Conservation (phyloP, 331 rosid genomes). For the Quercus lobata region DNA sequence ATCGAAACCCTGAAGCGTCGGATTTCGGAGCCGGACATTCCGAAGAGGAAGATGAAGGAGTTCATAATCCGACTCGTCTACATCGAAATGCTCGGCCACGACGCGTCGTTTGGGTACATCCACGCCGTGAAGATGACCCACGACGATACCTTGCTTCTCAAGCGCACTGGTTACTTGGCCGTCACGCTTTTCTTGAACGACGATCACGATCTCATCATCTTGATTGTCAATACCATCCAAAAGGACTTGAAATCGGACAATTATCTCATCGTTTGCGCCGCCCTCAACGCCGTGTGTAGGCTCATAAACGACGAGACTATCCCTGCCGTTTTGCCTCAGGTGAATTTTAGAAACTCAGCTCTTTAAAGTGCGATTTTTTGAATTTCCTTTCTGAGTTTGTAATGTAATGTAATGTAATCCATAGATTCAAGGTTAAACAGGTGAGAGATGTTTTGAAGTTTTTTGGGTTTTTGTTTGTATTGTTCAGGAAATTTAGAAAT, state of each 20-base stretch:
- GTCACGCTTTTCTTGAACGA: constrained; percentile 76
- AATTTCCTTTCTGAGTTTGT: no score
- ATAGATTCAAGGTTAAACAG: no score
- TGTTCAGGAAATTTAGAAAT: no score
- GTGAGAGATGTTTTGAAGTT: no score
- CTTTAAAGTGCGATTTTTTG: no score
- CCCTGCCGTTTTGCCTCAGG: constrained; percentile 85
- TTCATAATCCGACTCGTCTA: constrained; percentile 77
- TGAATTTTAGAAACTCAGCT: neutral
- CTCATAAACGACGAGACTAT: constrained; percentile 86
- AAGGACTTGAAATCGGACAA: constrained; percentile 79
- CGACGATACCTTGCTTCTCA: constrained; percentile 57
- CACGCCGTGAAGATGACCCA: constrained; percentile 94
- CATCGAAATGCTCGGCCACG: constrained; percentile 91
- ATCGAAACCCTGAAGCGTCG: constrained; percentile 85
- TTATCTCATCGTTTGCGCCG: constrained; percentile 72
- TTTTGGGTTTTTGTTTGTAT: no score
- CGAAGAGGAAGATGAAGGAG: constrained; percentile 88
- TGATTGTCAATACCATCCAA: constrained; percentile 90
- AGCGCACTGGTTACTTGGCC: constrained; percentile 89
- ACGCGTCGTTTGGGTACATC: constrained; percentile 83
- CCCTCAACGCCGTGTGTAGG: constrained; percentile 76
- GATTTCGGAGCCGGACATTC: constrained; percentile 68
- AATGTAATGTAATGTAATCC: no score
- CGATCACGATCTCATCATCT: constrained; percentile 76